A percentile compares a stretch with the other conserved stretches of the same genome.
phyloP scores from a whole-genome alignment of 1,139 yeast genomes.

The Yamadazyma pseudoaaseri region DNA sequence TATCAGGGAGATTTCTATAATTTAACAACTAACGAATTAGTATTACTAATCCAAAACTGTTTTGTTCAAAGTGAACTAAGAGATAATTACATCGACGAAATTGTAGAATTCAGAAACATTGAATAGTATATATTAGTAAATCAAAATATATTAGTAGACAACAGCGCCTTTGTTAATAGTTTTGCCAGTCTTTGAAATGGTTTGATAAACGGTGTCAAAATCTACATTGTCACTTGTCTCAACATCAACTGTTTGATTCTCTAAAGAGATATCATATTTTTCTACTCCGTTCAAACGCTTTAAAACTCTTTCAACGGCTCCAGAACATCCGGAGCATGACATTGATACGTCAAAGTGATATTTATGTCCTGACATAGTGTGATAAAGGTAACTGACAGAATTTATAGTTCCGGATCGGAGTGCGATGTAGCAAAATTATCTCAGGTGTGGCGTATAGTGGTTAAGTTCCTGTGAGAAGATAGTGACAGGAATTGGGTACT shows the following conservation, averaged over 20 bases:
- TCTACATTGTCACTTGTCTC: conserved; percentile 50
- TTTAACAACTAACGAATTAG: conserved; percentile 64
- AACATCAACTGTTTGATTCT: conserved; percentile 80
- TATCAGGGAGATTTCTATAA: conserved; percentile 76
- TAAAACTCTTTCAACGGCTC: conserved; percentile 80
- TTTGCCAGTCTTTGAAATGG: conserved; percentile 91
- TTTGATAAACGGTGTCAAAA: conserved; percentile 74
- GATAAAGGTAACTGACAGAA: background rate
- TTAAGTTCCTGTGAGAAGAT: no score
- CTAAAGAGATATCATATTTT: conserved; percentile 69
- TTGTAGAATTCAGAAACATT: conserved; percentile 31
- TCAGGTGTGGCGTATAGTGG: no score
- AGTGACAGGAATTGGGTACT: no score
- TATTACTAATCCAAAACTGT: conserved; percentile 52
- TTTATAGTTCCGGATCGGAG: background rate
- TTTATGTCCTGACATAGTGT: conserved; percentile 24
- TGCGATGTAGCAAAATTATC: background rate
- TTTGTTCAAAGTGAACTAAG: conserved; percentile 75
- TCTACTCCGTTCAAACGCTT: conserved; percentile 73
- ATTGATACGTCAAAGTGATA: conserved; percentile 77
- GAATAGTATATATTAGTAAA: conserved; percentile 2
- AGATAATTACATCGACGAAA: conserved; percentile 59
- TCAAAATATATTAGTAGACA: conserved; percentile 20
- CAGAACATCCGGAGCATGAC: conserved; percentile 87
- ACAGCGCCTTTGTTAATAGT: conserved; percentile 66